Base-by-base conservation (phyloP, 306 rosid species). In the Vigna hirtella region DNA sequence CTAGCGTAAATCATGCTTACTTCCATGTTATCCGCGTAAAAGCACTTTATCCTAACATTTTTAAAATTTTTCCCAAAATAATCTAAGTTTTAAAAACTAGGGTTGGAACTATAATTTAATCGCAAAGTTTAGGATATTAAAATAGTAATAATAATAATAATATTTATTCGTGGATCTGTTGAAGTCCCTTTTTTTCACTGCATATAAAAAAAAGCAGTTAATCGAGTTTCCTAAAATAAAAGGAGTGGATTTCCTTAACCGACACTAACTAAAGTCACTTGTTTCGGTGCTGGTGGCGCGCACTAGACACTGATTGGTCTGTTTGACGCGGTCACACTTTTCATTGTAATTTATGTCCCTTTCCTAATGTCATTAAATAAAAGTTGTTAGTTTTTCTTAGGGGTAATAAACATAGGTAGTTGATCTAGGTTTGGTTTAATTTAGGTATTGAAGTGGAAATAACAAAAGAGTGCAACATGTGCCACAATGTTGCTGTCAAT, bases 1-100 rank as follows among this genome's bases (percentile, higher is more conserved):
- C 32, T 70, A 50, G 1, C 77, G 7, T 9, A n/a, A 78, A 45
- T 57, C 10, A 69, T 43, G 81, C 61, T 43, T 62, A 15, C 1
- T 62, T 62, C 67, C 67, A 12, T 62, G 15, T 62, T 7, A 15
- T 30, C 9, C 15, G 66, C 4, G 7, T 30, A 0, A 59, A 30
- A 59, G 16, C 66, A 58, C 7, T 57, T 57, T 24, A 0, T 5
- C 34, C 14, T 18, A 53, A 9, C 15, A 9, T 18, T 8, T 59
- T 5, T 4, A 12, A 13, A 32, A 26, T 0, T 1, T 1, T 30
- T 62, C 22, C n/a, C 45, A 32, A 45, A 12, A 2, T 45, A 45
- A 11, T 43, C 5, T 12, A 3, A 12, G 12, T 45, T 45, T 45
- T 12, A 3, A 45, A 45, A 2, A 45, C 1, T 12, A 10, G 5